Conservation (phyloP, 192 early-diverging fungal species). For the Coemansia sp. region DNA sequence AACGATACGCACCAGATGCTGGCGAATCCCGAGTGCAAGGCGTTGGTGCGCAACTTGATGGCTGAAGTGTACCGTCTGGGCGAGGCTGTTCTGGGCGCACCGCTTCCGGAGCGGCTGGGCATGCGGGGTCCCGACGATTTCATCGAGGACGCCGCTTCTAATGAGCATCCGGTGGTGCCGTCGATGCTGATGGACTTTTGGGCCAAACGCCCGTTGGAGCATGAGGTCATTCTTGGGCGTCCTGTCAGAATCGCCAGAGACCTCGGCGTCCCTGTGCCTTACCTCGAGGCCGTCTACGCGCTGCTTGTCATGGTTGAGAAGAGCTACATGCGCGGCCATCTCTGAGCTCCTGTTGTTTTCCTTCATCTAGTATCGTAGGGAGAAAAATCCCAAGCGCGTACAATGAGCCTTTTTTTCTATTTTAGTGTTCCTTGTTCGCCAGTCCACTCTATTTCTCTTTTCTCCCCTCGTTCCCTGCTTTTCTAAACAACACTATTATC, state of each 20-base stretch:
- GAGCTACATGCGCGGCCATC: slow-evolving; percentile 4
- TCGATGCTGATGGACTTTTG: slow-evolving; percentile 66
- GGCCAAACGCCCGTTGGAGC: slow-evolving; percentile 56
- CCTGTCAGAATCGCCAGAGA: slow-evolving; percentile 52
- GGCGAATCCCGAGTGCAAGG: slow-evolving; percentile 44
- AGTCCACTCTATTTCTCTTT: too few relatives aligned
- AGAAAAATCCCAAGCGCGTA: neutral
- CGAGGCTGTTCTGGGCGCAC: slow-evolving; percentile 45
- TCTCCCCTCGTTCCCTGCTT: too few relatives aligned
- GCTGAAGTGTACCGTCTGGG: slow-evolving; percentile 60
- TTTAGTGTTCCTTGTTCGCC: too few relatives aligned
- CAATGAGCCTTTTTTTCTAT: too few relatives aligned
- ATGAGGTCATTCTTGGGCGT: slow-evolving; percentile 58
- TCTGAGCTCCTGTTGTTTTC: neutral
- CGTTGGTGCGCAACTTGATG: slow-evolving; percentile 54
- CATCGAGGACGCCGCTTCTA: slow-evolving; percentile 26
- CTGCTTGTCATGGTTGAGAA: slow-evolving; percentile 53
- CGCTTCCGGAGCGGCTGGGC: slow-evolving; percentile 26
- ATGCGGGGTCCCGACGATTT: slow-evolving; percentile 34
- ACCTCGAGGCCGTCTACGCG: slow-evolving; percentile 56
- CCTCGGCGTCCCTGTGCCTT: slow-evolving; percentile 47
- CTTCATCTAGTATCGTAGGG: neutral
- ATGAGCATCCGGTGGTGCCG: slow-evolving; percentile 36
- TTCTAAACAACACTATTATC: too few relatives aligned
- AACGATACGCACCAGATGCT: slow-evolving; percentile 61